Base-by-base conservation (phyloP, 1,139 yeast species). In the Geotrichum candidum region DNA sequence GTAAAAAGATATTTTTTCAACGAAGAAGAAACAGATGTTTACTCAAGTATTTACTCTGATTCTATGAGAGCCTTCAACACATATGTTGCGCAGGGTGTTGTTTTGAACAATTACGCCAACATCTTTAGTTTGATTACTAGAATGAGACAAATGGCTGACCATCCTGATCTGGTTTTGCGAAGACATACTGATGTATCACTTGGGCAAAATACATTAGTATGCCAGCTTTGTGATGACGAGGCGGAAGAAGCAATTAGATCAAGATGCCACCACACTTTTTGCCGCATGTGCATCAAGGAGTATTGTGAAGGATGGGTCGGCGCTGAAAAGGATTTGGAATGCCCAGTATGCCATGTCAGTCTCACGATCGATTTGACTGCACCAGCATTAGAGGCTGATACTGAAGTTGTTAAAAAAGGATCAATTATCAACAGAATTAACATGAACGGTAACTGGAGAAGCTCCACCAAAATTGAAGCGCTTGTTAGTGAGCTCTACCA, bases 61-160 rank as follows among this genome's bases (percentile, higher is more conserved):
- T 84, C 94, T 18, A 85, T 85, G 72, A 82, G 99, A 64, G 87
- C 87, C 68, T 94, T 91, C 77, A 81, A 80, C 61, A 88, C 90
- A 64, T 92, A 84, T 73, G 98, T 94, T 54, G 95, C 96, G 31
- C 94, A 90, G 71, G 99, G 99, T 74, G 97, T 94, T 35, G 96
- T 91, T 54, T 79, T 91, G 63, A 92, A 92, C 74, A 94, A 95
- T 73, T 94, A 95, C 76, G 99, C 99, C 53, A 94, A 94, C 70
- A 92, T 94, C 70, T 95, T 94, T 77, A 92, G 98, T 0, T 80
- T 95, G 63, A 92, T 94, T 69, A 95, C 99, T 0, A 80, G 99
- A 70, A 94, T 94, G 99, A 84, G 99, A 70, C 99, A 94, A 74
- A 80, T 94, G 69, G 98, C 99, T 0, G 99, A 95, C 73, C 99